These are phyloP conservation scores for Candida xiaguanensis DNA, from an alignment of 805 yeast genomes.

Conservation along the genomic window DNA sequence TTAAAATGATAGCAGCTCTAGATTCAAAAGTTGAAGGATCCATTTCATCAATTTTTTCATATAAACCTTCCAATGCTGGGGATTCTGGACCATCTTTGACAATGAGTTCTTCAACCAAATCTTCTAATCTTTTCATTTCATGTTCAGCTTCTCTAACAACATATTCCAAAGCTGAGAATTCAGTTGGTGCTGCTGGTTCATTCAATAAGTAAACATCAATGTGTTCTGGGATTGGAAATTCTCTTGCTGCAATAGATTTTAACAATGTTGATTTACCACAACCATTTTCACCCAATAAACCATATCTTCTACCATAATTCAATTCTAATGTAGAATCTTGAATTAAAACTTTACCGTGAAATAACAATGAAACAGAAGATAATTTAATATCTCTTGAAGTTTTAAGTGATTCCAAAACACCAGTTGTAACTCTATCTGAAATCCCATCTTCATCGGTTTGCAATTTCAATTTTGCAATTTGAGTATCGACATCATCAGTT, in stretches of 20 bases:
- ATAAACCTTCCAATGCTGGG: conserved; percentile 76
- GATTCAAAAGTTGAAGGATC: conserved; percentile 95
- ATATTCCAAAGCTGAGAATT: conserved; percentile 87
- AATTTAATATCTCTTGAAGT: conserved; percentile 94
- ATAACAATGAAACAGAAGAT: conserved; percentile 83
- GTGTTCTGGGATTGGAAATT: conserved; percentile 88
- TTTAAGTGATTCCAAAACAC: conserved; percentile 83
- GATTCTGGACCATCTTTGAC: conserved; percentile 94
- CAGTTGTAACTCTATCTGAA: conserved; percentile 96
- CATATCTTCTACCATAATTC: conserved; percentile 96
- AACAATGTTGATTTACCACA: conserved; percentile 97
- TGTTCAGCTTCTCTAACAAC: conserved; percentile 95
- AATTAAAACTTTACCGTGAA: conserved; percentile 95
- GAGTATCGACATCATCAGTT: conserved; percentile 62
- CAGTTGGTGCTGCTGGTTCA: conserved; percentile 97
- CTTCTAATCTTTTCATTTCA: conserved; percentile 88
- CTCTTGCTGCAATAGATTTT: conserved; percentile 92
- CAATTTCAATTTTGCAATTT: conserved; percentile 79
- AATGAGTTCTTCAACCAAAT: conserved; percentile 82
- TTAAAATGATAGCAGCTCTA: conserved; percentile 91
- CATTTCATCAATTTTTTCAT: conserved; percentile 93
- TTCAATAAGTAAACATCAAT: conserved; percentile 91
- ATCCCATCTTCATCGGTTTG: conserved; percentile 93
- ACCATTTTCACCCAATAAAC: conserved; percentile 96
- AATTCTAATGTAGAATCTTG: conserved; percentile 91